phyloP scores from a whole-genome alignment of 768 basidiomycete species.

The Boletellus emodensis region DNA sequence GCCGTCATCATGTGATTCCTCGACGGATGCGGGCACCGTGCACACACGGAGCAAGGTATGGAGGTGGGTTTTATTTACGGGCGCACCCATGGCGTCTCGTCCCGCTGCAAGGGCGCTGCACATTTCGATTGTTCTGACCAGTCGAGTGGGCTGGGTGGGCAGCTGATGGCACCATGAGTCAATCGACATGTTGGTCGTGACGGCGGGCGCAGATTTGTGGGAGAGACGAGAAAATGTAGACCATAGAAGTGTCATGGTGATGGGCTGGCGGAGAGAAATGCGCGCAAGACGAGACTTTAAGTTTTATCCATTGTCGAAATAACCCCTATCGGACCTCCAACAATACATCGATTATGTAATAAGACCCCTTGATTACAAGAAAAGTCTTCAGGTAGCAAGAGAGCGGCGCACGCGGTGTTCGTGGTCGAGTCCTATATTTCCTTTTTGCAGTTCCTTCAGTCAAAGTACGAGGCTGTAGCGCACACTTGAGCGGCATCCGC shows the following conservation, averaged over 20 bases:
- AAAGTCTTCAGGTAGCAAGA: no score
- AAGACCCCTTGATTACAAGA: no score
- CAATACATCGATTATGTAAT: no score
- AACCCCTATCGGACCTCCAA: not conserved
- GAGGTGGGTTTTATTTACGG: not conserved
- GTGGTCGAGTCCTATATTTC: no score
- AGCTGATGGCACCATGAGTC: conserved; percentile 4
- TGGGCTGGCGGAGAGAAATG: not conserved
- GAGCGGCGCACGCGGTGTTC: no score
- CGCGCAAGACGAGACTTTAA: not conserved
- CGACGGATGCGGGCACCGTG: not conserved
- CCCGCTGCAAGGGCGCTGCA: conserved; percentile 3
- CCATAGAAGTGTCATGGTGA: not conserved
- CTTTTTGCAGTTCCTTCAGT: no score
- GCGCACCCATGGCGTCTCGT: not conserved
- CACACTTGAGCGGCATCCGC: no score
- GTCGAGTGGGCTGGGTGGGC: not conserved
- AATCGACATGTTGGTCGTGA: conserved; percentile 4
- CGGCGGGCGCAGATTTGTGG: conserved; percentile 3
- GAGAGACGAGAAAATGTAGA: not conserved
- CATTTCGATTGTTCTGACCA: conserved; percentile 10
- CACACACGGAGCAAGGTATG: conserved; percentile 7
- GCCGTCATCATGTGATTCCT: no score
- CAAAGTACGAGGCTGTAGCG: no score
- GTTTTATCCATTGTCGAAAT: not conserved